Evolutionary conservation across 192 early-diverging fungal species (phyloP), one percentile per base, ranked within the genome.

Genomic region (Podila horticola): DNA sequence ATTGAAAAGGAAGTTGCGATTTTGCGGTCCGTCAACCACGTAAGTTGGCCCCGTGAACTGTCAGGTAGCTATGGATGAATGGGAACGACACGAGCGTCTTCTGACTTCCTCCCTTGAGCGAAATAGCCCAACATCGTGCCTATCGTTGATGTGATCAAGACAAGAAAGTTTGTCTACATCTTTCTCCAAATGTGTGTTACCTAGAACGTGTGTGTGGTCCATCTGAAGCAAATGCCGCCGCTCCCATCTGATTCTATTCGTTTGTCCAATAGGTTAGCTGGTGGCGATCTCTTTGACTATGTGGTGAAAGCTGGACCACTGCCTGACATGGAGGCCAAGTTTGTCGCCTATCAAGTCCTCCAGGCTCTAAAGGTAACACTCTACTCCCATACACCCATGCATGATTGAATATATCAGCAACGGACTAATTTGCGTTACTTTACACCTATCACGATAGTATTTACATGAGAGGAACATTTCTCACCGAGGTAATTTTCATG

Each of bases 241-340:
- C 24, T 55, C 52, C 12, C 20, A 60, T 10, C 61, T 45, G 13
- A 4, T 52, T 71, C 71, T 52, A 15, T 51, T 67, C 19, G 36
- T 13, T 66, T 60, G 8, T 24, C 64, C 29, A 7, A n/a, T 58
- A 92, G 91, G 65, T 82, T 97, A 41, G 83, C 88, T 13, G 95
- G 96, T 41, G 96, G 96, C 38, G 96, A 97, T 74, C 84, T 97
- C 64, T 97, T 97, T 72, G 96, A 97, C 72, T 91, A 91, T 49
- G 91, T 97, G 48, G 83, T 88, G 48, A 85, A 79, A 10, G 75
- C 86, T 12, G 94, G 92, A 15, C 86, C 88, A 33, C 86, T 95
- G 74, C 84, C 89, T 4, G 95, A 97, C 77, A 83, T 84, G 24
- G 95, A 97, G 71, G 90, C 94, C 36, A 91, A 90, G 33, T 91